Conservation (phyloP, 805 yeast species). For the Nakazawaea siamensis region DNA sequence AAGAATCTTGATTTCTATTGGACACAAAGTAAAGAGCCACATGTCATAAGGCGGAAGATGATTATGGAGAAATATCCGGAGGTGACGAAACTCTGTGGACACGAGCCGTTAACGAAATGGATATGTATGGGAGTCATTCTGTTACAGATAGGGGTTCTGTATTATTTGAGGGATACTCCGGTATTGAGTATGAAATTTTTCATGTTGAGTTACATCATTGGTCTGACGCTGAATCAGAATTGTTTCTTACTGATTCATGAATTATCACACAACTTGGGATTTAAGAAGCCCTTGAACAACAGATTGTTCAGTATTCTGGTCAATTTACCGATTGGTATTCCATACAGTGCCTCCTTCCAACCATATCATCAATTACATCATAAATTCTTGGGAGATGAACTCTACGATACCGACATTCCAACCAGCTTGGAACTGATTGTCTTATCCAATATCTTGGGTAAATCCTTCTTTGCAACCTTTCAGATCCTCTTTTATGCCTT, state of each 20-base stretch:
- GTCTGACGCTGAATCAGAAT: constrained; percentile 83
- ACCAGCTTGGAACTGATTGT: constrained; percentile 69
- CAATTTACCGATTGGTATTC: constrained; percentile 83
- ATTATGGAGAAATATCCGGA: constrained; percentile 74
- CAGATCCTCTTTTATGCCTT: constrained; percentile 86
- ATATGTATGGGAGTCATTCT: constrained; percentile 56
- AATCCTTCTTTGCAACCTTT: constrained; percentile 83
- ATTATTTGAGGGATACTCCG: constrained; percentile 44
- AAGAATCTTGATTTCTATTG: constrained; percentile 55
- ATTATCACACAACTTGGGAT: constrained; percentile 75
- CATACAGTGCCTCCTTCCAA: constrained; percentile 80
- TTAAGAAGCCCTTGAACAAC: constrained; percentile 71
- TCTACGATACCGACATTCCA: constrained; percentile 82
- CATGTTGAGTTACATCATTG: constrained; percentile 63
- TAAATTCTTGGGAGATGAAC: constrained; percentile 80
- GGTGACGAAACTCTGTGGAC: constrained; percentile 73
- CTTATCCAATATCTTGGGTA: constrained; percentile 72
- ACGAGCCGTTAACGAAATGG: constrained; percentile 81
- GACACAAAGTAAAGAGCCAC: constrained; percentile 81
- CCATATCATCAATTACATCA: constrained; percentile 92
- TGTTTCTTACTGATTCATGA: constrained; percentile 85
- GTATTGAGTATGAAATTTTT: constrained; percentile 48
- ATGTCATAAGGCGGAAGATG: constrained; percentile 60
- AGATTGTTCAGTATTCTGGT: constrained; percentile 69
- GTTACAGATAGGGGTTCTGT: constrained; percentile 62